Base-by-base conservation (phyloP, 2,329 filamentous ascomycete genomes). In the Chaetomiaceae sp. region DNA sequence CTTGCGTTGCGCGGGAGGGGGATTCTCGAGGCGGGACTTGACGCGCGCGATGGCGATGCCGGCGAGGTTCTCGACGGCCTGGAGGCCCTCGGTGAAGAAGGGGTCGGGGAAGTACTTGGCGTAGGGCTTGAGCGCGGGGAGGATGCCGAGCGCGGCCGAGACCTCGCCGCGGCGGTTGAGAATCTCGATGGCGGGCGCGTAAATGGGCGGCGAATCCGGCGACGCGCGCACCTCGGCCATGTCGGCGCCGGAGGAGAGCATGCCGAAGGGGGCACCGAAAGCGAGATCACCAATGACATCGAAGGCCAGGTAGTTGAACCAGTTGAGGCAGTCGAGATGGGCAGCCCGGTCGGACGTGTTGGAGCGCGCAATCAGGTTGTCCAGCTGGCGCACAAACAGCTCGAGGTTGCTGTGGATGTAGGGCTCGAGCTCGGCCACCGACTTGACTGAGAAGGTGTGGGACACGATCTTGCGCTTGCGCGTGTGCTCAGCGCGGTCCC, bases 31-130 rank as follows among this genome's bases (percentile, higher is more conserved):
- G 14, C 90, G 81, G 16, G 81, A 75, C 57, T 83, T 84, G 44
- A 96, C 91, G 5, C 88, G 79, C 1, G 90, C 89, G 49, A 92
- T 85, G 25, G 90, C 91, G 58, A 96, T 96, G 35, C 90, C 90
- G 0, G 89, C 88, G 2, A 96, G 78, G 61, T 89, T 84, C 63
- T 90, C 71, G 0, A 96, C 86, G 0, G 88, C 88, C 35, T 79
- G 70, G 25, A 92, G 70, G 10, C 89, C 89, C 55, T 87, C 73
- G 58, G 71, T 77, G 73, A 93, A 95, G 73, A 95, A 95, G 1
- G 84, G 78, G 62, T 95, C 89, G 0, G 89, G 89, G 9, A 95
- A 70, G 67, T 85, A 92, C 60, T 81, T 82, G 16, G 89, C 90
- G 59, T 82, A 95, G 0, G 89, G 87, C 66, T 87, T 92, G 42